Evolutionary conservation across 2,329 filamentous ascomycete species (phyloP), one percentile per base, ranked within the genome.

Genomic region (Myriosclerotinia duriaeana): DNA sequence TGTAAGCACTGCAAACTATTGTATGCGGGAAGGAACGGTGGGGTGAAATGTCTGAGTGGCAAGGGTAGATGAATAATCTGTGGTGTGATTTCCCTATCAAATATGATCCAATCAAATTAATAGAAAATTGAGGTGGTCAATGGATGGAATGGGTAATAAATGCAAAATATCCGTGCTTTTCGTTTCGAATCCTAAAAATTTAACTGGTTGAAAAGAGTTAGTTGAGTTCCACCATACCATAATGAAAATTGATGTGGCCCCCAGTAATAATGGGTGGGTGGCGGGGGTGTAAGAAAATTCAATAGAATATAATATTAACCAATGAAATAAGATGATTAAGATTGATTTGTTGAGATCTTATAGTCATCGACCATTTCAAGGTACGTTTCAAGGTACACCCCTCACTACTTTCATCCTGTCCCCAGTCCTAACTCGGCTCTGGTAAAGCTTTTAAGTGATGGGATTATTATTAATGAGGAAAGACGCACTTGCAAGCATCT

Each of bases 21-120:
- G 56, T 50, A 60, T 60, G 56, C 56, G 56, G 56, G 56, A 50
- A 60, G 56, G 56, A 60, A 60, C 56, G 56, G 56, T 60, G 56
- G 56, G 56, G 56, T 48, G 14, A 42, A 36, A 11, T 36, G 42
- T 9, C 20, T 46, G 36, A 22, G 38, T 48, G 20, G 20, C 17
- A 30, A 48, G 42, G 44, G 12, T n/a, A 30, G 40, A 46, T 20
- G 42, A 22, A 59, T n/a, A 48, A 36, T 34, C 30, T 48, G 26
- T 59, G 55, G 55, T 54, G 30, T 44, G 42, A 44, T 44, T 44
- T 11, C n/a, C n/a, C n/a, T n/a, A n/a, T n/a, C n/a, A n/a, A n/a
- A 15, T 3, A 59, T 36, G 9, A 15, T 9, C 56, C 56, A 59
- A 59, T 59, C 12, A 59, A 17, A 9, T 36, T 4, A 12, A 38